Evolutionary conservation across 805 yeast genomes (phyloP).

Genomic region (Limtongia smithiae): DNA sequence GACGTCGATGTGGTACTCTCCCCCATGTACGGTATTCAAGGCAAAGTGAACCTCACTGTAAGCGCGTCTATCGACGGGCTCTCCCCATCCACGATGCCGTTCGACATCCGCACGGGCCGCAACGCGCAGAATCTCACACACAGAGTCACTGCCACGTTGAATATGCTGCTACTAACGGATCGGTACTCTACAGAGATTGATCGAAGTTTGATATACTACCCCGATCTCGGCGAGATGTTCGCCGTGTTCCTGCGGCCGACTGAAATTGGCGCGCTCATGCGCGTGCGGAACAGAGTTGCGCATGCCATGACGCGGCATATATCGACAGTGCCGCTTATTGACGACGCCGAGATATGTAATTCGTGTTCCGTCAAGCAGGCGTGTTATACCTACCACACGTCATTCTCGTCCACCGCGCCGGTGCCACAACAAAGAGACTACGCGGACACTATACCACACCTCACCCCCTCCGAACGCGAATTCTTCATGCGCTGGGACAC

Average conservation of each 20-base stretch:
- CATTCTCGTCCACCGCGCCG: too few relatives aligned
- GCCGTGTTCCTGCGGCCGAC: slow-evolving; percentile 50
- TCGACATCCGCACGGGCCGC: slow-evolving; percentile 87
- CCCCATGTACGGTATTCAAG: slow-evolving; percentile 83
- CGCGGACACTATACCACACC: slow-evolving; percentile 54
- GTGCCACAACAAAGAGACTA: slow-evolving; percentile 53
- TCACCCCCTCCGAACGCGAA: too few relatives aligned
- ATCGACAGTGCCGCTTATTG: slow-evolving; percentile 11
- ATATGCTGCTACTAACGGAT: slow-evolving; percentile 74
- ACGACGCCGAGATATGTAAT: slow-evolving; percentile 23
- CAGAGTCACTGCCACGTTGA: slow-evolving; percentile 80
- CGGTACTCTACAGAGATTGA: slow-evolving; percentile 58
- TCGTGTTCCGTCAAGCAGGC: slow-evolving; percentile 31
- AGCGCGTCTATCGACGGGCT: slow-evolving; percentile 48
- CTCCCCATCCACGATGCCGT: slow-evolving; percentile 50
- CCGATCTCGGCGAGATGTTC: slow-evolving; percentile 55
- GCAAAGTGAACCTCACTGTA: slow-evolving; percentile 85
- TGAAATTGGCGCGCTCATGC: slow-evolving; percentile 66
- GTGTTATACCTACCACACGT: too few relatives aligned
- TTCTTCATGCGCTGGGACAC: too few relatives aligned
- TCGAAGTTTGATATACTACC: slow-evolving; percentile 68
- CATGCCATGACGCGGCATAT: slow-evolving; percentile 47
- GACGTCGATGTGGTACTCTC: slow-evolving; percentile 92
- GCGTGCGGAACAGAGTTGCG: slow-evolving; percentile 68
- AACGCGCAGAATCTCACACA: slow-evolving; percentile 56